A percentile compares a stretch with the other conserved stretches of the same genome.
These are phyloP conservation scores for Yamadazyma trypodendri DNA, from an alignment of 1,139 yeast species.

Conservation along the genomic window DNA sequence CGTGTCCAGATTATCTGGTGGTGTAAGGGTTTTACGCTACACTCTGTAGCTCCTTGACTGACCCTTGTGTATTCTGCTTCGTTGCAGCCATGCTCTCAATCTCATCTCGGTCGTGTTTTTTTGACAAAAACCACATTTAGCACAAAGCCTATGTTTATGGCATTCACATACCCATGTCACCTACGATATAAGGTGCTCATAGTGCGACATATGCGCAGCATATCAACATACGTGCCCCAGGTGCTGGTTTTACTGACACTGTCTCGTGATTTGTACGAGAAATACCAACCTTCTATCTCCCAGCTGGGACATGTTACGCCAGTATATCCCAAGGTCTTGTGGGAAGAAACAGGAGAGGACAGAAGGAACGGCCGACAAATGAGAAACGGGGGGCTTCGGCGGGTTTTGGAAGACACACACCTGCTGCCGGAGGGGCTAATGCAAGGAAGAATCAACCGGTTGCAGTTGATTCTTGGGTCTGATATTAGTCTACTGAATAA, in stretches of 20 bases:
- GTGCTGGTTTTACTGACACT: neutral
- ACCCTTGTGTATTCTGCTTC: too few species aligned
- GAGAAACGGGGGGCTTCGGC: conserved; percentile 6
- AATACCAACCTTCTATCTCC: neutral
- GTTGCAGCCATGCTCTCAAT: neutral
- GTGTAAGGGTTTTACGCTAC: too few species aligned
- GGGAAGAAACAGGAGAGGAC: conserved; percentile 3
- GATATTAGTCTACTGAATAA: conserved; percentile 21
- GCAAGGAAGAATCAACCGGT: conserved; percentile 5
- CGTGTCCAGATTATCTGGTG: too few species aligned
- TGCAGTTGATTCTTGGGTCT: conserved; percentile 19
- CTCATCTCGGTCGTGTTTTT: conserved; percentile 1
- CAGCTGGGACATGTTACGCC: conserved; percentile 1
- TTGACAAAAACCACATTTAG: neutral
- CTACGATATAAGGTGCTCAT: neutral
- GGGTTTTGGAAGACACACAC: conserved; percentile 3
- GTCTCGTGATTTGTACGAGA: conserved; percentile 11
- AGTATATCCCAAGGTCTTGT: conserved; percentile 8
- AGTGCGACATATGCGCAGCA: neutral
- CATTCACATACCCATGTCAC: neutral
- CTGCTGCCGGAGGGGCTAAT: neutral
- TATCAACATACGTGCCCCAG: neutral
- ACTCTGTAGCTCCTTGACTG: too few species aligned
- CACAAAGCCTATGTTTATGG: neutral
- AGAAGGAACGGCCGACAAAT: conserved; percentile 3